Base-by-base conservation (phyloP, 345 rosid species). In the Alliaria petiolata region DNA sequence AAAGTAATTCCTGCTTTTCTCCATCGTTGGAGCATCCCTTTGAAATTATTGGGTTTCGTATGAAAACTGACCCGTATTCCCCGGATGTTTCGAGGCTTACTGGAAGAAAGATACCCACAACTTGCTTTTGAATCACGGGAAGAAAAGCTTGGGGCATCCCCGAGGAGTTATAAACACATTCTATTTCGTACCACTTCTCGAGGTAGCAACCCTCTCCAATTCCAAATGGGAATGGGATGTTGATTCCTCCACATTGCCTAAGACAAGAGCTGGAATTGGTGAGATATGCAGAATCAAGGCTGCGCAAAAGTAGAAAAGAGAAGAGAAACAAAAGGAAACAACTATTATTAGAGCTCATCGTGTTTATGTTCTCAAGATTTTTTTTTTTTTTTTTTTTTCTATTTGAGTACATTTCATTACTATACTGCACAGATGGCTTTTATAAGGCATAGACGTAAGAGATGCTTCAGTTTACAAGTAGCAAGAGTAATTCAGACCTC, bases 181-280 rank as follows among this genome's bases (percentile, higher is more conserved):
- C 22, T 15, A 65, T 33, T 9, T 25, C 55, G 31, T 65, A 76
- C 25, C 44, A 16, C 7, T 11, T 10, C 1, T 52, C 10, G 3
- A 30, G 36, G 54, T 55, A 73, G 28, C 85, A 79, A 1, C 11
- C 81, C 3, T 63, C 15, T 0, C 46, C 28, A 3, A 49, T 56
- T 7, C 87, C 83, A 28, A 84, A 84, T 15, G 85, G 87, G 51
- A 25, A 84, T 2, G 82, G 87, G 51, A 84, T 71, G 50, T 20
- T 26, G 5, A 81, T 47, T 30, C 65, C 44, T 17, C 86, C 86
- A 19, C 86, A 83, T 0, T 5, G 11, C 0, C 43, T 59, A 14
- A 5, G 33, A 70, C 84, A 81, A 25, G n/a, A 4, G 1, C 3
- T 11, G 10, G 60, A 6, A 38, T 7, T 2, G 8, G 36, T 2